These are phyloP conservation scores for Trichoderma breve DNA, from an alignment of 2,329 filamentous ascomycete genomes.

Conservation along the genomic window DNA sequence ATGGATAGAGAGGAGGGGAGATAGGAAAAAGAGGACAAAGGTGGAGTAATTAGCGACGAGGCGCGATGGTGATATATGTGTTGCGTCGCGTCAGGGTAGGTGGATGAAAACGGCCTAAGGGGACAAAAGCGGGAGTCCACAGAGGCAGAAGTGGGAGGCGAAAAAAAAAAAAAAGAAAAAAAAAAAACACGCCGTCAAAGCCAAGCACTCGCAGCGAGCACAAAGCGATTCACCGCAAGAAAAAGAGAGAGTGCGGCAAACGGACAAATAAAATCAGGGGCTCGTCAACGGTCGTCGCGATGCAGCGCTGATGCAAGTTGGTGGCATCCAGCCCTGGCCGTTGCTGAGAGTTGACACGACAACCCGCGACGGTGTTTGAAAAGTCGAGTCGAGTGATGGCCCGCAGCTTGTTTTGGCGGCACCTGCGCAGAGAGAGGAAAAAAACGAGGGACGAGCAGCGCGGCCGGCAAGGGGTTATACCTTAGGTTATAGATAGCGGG, in stretches of 20 bases:
- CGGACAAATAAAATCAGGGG: neutral
- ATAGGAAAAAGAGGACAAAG: neutral
- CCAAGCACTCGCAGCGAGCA: conserved; percentile 2
- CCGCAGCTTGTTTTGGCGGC: conserved; percentile 15
- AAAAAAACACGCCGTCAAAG: neutral
- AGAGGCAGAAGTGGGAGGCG: neutral
- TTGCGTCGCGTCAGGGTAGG: conserved; percentile 13
- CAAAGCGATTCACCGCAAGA: conserved; percentile 4
- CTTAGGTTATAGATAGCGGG: neutral
- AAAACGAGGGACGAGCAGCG: conserved; percentile 14
- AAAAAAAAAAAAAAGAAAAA: neutral
- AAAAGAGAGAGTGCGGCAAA: neutral
- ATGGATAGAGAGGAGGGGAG: neutral
- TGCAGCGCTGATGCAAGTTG: conserved; percentile 11
- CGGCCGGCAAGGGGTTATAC: conserved; percentile 16
- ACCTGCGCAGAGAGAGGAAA: conserved; percentile 13
- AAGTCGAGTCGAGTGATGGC: conserved; percentile 8
- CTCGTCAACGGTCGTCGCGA: conserved; percentile 1
- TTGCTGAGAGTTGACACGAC: conserved; percentile 19
- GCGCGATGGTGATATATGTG: conserved; percentile 8
- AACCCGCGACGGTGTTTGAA: conserved; percentile 17
- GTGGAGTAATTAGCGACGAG: neutral
- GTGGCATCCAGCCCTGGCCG: conserved; percentile 8
- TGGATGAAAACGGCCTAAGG: conserved; percentile 13
- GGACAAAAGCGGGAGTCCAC: neutral